Conservation (phyloP, 192 early-diverging fungal species). For the Pilaira anomala region DNA sequence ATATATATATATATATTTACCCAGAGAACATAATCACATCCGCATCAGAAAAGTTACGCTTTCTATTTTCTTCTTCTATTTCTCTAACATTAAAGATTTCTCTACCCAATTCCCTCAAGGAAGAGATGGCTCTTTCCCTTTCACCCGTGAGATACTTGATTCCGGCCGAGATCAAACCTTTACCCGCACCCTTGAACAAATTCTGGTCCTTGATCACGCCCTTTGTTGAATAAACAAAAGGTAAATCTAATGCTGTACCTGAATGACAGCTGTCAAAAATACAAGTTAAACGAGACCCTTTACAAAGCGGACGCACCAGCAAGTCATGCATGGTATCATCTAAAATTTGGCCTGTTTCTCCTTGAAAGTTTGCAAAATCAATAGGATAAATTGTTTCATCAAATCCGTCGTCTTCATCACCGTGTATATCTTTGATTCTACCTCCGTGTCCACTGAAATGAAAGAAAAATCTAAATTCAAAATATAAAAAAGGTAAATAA, state of each 20-base stretch:
- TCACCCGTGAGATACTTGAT: constrained; percentile 45
- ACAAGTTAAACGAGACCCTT: constrained; percentile 70
- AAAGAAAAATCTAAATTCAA: constrained; percentile 61
- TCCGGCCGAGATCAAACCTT: constrained; percentile 42
- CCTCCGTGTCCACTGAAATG: constrained; percentile 81
- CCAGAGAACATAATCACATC: constrained; percentile 82
- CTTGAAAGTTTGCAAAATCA: constrained; percentile 48
- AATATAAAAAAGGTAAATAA: not conserved
- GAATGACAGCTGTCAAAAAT: constrained; percentile 88
- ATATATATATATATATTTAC: constrained; percentile 35
- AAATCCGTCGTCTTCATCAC: constrained; percentile 77
- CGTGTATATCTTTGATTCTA: constrained; percentile 39
- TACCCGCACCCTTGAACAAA: constrained; percentile 45
- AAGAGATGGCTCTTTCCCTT: constrained; percentile 32
- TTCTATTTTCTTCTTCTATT: constrained; percentile 23
- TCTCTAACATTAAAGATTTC: constrained; percentile 36
- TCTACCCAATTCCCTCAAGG: constrained; percentile 46
- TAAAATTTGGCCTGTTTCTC: constrained; percentile 58
- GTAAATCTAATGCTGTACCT: constrained; percentile 77
- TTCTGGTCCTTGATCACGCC: constrained; percentile 55
- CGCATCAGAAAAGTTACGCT: constrained; percentile 47
- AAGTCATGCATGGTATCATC: constrained; percentile 77
- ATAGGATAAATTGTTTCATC: constrained; percentile 80
- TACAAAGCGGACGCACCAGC: constrained; percentile 64
- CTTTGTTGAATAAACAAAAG: constrained; percentile 72